Conservation (phyloP, 345 rosid genomes). For the Turritis glabra region DNA sequence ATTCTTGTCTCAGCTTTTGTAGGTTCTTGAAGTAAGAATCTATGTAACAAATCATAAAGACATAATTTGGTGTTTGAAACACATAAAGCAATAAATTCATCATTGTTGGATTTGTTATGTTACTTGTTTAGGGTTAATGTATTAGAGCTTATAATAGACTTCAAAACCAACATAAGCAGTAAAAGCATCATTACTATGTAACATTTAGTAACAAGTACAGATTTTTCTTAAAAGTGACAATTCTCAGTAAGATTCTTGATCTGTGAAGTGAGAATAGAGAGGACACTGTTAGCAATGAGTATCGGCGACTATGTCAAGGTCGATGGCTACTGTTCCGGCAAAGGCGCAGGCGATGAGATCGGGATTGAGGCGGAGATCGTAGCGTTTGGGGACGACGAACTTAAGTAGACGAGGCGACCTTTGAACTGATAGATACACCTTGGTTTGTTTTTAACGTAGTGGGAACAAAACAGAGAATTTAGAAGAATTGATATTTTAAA, state of each 20-base stretch:
- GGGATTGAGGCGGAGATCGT: conserved; percentile 73
- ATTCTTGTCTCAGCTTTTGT: neutral
- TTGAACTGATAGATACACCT: conserved; percentile 76
- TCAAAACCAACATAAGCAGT: neutral
- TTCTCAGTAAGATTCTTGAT: neutral
- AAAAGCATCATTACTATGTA: neutral
- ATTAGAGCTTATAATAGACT: neutral
- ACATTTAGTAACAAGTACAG: neutral
- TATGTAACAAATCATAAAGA: conserved; percentile 13
- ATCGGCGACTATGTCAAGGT: conserved; percentile 53
- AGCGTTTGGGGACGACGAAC: conserved; percentile 79
- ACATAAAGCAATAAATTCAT: conserved; percentile 6
- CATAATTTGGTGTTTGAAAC: conserved; percentile 3
- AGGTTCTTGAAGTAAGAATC: conserved; percentile 22
- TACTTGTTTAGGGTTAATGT: neutral
- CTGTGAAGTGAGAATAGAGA: neutral
- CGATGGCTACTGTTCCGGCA: conserved; percentile 61
- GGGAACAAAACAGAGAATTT: too few species aligned
- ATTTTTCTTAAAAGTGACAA: conserved; percentile 3
- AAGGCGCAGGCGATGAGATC: conserved; percentile 76
- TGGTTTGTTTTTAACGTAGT: too few species aligned
- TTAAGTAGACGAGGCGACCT: conserved; percentile 84
- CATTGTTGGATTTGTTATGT: conserved; percentile 5
- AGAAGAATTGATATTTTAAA: too few species aligned
- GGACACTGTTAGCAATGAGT: too few species aligned